Conservation (phyloP, 257 asterid genomes). For the Handroanthus guayacan region DNA sequence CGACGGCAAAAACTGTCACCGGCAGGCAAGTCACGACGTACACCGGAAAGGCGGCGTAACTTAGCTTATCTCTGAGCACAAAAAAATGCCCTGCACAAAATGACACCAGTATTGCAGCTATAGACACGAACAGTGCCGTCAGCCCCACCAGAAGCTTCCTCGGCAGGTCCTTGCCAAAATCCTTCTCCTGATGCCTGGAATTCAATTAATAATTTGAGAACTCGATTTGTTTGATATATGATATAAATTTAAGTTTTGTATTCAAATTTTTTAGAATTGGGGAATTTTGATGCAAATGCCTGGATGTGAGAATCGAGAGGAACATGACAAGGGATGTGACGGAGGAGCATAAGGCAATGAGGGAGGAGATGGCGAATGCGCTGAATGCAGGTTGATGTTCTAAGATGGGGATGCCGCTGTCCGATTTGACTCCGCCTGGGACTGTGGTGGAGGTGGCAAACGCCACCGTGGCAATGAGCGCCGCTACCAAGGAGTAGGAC, state of each 20-base stretch:
- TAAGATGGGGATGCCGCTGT: conserved; percentile 43
- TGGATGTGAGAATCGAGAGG: conserved; percentile 63
- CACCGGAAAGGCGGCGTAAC: conserved; percentile 42
- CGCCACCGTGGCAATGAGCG: conserved; percentile 69
- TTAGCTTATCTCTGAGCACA: conserved; percentile 39
- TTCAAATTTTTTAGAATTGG: background rate
- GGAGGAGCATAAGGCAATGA: conserved; percentile 60
- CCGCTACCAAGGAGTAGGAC: conserved; percentile 70
- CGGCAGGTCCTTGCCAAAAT: conserved; percentile 51
- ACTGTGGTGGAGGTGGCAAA: conserved; percentile 60
- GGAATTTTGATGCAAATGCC: background rate
- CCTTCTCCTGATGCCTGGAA: conserved; percentile 47
- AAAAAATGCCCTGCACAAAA: conserved; percentile 67
- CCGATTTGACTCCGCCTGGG: conserved; percentile 54
- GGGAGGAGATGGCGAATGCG: conserved; percentile 53
- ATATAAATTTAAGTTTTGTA: background rate
- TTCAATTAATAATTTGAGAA: background rate
- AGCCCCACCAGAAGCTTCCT: conserved; percentile 54
- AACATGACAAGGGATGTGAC: conserved; percentile 60
- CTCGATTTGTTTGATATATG: background rate
- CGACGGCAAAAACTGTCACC: conserved; percentile 51
- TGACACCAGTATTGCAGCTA: conserved; percentile 53
- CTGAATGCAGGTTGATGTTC: conserved; percentile 43
- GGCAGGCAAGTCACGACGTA: conserved; percentile 55
- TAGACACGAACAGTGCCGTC: conserved; percentile 53